Evolutionary conservation across 192 early-diverging fungal species (phyloP).

Genomic region (Coemansia reversa): DNA sequence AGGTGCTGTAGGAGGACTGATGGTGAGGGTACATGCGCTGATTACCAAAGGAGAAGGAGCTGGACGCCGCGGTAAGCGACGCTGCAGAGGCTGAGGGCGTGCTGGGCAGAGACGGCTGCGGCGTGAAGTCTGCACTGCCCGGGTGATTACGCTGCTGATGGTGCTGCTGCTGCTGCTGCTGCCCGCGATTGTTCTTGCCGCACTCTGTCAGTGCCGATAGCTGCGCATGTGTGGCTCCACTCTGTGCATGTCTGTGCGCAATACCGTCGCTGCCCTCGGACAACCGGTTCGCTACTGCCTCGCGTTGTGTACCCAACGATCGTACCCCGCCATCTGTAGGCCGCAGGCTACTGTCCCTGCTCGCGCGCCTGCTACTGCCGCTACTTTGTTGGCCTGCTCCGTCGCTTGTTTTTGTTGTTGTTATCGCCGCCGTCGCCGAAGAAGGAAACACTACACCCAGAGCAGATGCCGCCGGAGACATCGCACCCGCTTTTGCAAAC

Average conservation of each 20-base stretch:
- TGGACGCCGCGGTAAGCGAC: slow-evolving; percentile 38
- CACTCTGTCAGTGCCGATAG: slow-evolving; percentile 13
- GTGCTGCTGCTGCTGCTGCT: slow-evolving; percentile 11
- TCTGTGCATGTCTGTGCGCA: slow-evolving; percentile 6
- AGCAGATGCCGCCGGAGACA: slow-evolving; percentile 23
- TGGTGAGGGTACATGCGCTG: slow-evolving; percentile 26
- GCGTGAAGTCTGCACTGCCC: slow-evolving; percentile 33
- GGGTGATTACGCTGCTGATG: slow-evolving; percentile 12
- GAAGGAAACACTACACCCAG: slow-evolving; percentile 42
- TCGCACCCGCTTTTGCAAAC: slow-evolving; percentile 2
- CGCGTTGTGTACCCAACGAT: slow-evolving; percentile 2
- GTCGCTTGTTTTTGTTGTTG: slow-evolving; percentile 12
- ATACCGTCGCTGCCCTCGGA: slow-evolving; percentile 7
- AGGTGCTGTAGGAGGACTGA: slow-evolving; percentile 19
- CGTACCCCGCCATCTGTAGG: slow-evolving; percentile 9
- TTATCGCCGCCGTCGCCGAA: slow-evolving; percentile 12
- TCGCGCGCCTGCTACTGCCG: slow-evolving; percentile 18
- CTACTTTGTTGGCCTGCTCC: slow-evolving; percentile 13
- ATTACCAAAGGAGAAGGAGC: slow-evolving; percentile 48
- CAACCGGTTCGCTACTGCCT: slow-evolving; percentile 14
- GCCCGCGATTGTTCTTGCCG: slow-evolving; percentile 13
- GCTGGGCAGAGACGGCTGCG: slow-evolving; percentile 33
- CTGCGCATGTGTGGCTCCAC: slow-evolving; percentile 1
- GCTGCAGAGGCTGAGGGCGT: slow-evolving; percentile 37
- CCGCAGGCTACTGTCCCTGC: slow-evolving; percentile 23